Percentiles rank a stretch among this genome's conserved stretches.
These are phyloP conservation scores for Populus deltoides DNA, from an alignment of 345 rosid genomes.

Conservation along the genomic window DNA sequence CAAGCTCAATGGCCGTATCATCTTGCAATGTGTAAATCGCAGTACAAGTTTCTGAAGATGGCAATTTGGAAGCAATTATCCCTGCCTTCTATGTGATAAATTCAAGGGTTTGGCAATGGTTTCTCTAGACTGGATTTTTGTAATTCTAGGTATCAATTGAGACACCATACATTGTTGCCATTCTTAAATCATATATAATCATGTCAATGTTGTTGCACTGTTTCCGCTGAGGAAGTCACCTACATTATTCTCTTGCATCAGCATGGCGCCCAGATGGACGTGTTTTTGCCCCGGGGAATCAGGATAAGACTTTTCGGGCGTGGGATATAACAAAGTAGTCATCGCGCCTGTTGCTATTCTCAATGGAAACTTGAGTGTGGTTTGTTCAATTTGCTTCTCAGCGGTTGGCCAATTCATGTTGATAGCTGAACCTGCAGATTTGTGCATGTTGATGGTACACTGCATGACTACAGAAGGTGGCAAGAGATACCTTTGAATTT, in stretches of 20 bases:
- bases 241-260: constrained; percentile 57
- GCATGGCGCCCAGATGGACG: constrained; percentile 61
- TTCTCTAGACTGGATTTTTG: too few relatives aligned
- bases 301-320: constrained; percentile 58
- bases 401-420: constrained; percentile 54
- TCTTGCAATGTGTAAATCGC: too few relatives aligned
- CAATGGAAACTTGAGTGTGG: constrained; percentile 61
- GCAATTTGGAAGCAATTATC: too few relatives aligned
- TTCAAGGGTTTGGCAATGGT: too few relatives aligned
- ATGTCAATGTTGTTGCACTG: constrained; percentile 9
- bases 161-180: not conserved
- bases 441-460: constrained; percentile 49
- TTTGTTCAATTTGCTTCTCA: constrained; percentile 50
- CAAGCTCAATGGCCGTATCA: too few relatives aligned
- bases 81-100: too few relatives aligned
- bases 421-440: constrained; percentile 61
- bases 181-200: not conserved
- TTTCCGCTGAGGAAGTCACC: constrained; percentile 37
- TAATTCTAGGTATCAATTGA: not conserved
- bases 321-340: constrained; percentile 58
- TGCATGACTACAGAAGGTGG: constrained; percentile 27
- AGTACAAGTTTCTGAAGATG: too few relatives aligned
- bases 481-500: constrained; percentile 38
- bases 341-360: constrained; percentile 29
- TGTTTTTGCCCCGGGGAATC: constrained; percentile 56